Evolutionary conservation across 2,329 filamentous ascomycete species (phyloP).

Genomic region (Cadophora malorum): DNA sequence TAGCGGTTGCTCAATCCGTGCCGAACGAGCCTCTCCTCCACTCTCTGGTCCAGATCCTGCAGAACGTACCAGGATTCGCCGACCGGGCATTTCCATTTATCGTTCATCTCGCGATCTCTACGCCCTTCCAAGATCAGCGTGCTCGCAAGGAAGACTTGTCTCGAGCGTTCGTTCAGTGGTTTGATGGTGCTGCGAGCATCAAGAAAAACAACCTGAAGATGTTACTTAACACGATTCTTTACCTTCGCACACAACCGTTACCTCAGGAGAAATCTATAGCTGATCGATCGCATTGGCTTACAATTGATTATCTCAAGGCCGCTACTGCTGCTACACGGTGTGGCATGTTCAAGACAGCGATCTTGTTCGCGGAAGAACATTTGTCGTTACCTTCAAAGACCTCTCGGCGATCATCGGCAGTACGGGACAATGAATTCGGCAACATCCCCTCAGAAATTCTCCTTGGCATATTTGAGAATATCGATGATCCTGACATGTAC

Average conservation of each 20-base stretch:
- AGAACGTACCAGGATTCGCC: conserved; percentile 71
- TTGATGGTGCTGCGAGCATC: conserved; percentile 55
- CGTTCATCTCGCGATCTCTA: conserved; percentile 78
- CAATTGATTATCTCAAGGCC: conserved; percentile 75
- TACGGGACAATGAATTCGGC: conserved; percentile 51
- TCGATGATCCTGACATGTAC: conserved; percentile 95
- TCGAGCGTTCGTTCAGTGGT: conserved; percentile 66
- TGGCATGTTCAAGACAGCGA: conserved; percentile 84
- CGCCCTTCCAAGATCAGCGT: conserved; percentile 68
- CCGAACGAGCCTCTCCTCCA: conserved; percentile 71
- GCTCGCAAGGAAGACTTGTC: conserved; percentile 69
- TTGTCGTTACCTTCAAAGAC: conserved; percentile 61
- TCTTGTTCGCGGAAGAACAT: conserved; percentile 81
- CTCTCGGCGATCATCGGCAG: conserved; percentile 71
- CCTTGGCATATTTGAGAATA: conserved; percentile 84
- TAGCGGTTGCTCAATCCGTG: conserved; percentile 65
- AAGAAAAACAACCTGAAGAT: conserved; percentile 71
- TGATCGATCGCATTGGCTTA: conserved; percentile 84
- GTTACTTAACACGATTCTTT: conserved; percentile 80
- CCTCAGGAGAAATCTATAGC: conserved; percentile 79
- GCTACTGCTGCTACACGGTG: conserved; percentile 77
- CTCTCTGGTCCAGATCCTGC: conserved; percentile 70
- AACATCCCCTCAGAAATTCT: conserved; percentile 70
- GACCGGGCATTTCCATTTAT: conserved; percentile 81
- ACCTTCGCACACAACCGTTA: conserved; percentile 81